Conservation (phyloP, 2,329 filamentous ascomycete genomes). For the Fusarium sp. region DNA sequence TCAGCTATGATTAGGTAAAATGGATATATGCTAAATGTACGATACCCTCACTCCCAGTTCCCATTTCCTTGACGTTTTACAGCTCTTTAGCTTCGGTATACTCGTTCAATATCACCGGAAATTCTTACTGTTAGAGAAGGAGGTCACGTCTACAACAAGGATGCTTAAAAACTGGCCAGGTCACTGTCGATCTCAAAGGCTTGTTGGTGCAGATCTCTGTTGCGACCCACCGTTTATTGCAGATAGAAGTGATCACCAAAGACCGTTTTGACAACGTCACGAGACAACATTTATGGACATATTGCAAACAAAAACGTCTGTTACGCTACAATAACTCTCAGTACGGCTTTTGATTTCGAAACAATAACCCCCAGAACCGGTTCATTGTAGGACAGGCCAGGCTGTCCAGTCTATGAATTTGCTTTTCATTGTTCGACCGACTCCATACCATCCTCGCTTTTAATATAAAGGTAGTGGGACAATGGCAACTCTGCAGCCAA, state of each 20-base stretch:
- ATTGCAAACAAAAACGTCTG: neutral
- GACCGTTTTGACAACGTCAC: neutral
- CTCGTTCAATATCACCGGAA: neutral
- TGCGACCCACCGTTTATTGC: neutral
- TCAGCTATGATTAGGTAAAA: constrained; percentile 1
- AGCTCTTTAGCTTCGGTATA: neutral
- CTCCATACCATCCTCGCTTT: constrained; percentile 34
- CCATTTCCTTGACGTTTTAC: neutral
- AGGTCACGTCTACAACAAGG: neutral
- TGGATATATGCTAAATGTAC: constrained; percentile 16
- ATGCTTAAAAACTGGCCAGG: neutral
- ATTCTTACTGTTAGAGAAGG: neutral
- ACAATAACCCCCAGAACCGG: constrained; percentile 4
- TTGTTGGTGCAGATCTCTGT: constrained; percentile 1
- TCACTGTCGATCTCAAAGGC: neutral
- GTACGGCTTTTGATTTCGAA: constrained; percentile 28
- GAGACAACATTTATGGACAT: neutral
- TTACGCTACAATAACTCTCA: neutral
- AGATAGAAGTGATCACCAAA: too few relatives aligned
- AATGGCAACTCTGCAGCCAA: constrained; percentile 5
- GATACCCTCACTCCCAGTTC: neutral
- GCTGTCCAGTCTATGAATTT: constrained; percentile 39
- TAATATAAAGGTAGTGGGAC: constrained; percentile 15
- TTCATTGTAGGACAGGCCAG: constrained; percentile 15
- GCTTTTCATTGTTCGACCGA: constrained; percentile 37